A percentile compares a stretch with the other conserved stretches of the same genome.
phyloP scores from a whole-genome alignment of 768 basidiomycete genomes.

The Royoungia palumana region DNA sequence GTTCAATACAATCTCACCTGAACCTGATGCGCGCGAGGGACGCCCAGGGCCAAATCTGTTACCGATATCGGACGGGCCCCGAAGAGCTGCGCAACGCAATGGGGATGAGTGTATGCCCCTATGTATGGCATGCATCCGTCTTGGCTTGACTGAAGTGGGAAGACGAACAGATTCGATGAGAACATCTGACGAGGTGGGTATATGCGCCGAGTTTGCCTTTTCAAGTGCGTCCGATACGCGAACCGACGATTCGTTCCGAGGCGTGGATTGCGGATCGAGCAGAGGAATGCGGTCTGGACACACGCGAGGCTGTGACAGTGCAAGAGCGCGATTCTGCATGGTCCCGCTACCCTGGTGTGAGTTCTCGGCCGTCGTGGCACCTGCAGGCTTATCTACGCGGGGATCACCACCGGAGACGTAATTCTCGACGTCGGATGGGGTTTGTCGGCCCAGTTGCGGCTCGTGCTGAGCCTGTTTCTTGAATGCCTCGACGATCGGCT shows the following conservation, averaged over 20 bases:
- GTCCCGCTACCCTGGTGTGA: neutral
- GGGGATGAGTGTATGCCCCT: slow-evolving; percentile 5
- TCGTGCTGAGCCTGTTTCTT: slow-evolving; percentile 36
- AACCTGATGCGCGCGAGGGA: neutral
- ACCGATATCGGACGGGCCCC: neutral
- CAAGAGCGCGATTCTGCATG: neutral
- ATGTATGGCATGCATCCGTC: neutral
- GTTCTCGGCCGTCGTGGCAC: neutral
- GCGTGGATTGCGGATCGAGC: neutral
- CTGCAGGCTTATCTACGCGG: neutral
- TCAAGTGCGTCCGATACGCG: neutral
- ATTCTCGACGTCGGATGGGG: neutral
- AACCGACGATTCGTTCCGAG: neutral
- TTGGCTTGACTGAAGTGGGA: neutral
- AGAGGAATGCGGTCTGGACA: neutral
- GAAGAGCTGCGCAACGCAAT: neutral
- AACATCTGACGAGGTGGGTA: neutral
- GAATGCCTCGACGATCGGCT: slow-evolving; percentile 45
- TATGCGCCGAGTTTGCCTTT: slow-evolving; percentile 13
- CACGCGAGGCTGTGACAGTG: neutral
- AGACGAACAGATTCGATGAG: too few relatives aligned
- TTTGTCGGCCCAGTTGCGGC: neutral
- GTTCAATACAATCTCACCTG: slow-evolving; percentile 14
- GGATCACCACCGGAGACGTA: neutral
- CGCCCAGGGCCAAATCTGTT: neutral